Evolutionary conservation across 1,284 basidiomycete genomes (phyloP), one percentile per base, ranked within the genome.

Genomic region (Trichosporon sp.): DNA sequence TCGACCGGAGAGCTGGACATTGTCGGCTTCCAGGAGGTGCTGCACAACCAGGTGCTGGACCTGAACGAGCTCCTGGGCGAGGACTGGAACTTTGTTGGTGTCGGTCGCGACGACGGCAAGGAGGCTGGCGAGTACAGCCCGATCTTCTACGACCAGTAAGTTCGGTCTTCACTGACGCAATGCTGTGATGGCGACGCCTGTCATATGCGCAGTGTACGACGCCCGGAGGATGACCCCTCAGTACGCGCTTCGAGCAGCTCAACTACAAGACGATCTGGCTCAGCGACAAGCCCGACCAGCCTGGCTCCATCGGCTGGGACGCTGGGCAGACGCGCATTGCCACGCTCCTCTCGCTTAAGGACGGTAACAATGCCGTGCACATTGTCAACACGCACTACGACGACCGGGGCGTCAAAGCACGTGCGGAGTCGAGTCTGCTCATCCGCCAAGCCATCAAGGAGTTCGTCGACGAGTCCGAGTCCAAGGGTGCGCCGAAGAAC

Each of bases 91-190:
- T 84, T 88, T 85, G 85, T 88, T 32, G 89, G 89, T 1, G 88
- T 89, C 0, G 89, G 89, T 0, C 84, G 89, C 32, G 86, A 89
- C 67, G 88, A 90, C 75, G 89, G 89, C 2, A 79, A 81, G 12
- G 71, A 81, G 29, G 85, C 82, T 1, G 89, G 89, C 44, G 89
- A 90, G 77, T 89, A 88, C 78, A 86, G 86, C 70, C 88, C 89
- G 0, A 87, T 90, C 68, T 90, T 89, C 78, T 90, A 85, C 79
- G 86, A 87, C 73, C 86, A 82, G 85, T 87, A 71, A 23, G 84
- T 70, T 8, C 18, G 42, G 21, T 4, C 4, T 1, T 29, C 34
- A 12, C 47, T 51, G 47, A 51, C 47, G n/a, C 47, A 23, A 51
- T 23, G 21, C 47, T 6, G 18, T 25, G 23, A 51, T 21, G 7